These are phyloP conservation scores for Recurvomyces mirabilis DNA, from an alignment of 495 filamentous ascomycete genomes.

Conservation along the genomic window DNA sequence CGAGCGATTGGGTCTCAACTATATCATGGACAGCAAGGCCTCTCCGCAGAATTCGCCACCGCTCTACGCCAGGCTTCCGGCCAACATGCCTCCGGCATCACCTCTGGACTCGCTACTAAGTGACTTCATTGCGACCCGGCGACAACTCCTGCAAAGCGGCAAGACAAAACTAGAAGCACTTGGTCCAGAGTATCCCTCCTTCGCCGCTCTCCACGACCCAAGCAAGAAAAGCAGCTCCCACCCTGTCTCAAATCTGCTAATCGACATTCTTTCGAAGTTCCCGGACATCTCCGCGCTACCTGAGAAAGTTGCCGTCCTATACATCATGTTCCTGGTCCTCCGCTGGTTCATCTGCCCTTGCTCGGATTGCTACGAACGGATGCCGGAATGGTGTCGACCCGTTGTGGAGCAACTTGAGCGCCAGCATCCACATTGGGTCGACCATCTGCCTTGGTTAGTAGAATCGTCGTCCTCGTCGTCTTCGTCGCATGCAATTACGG, in stretches of 20 bases:
- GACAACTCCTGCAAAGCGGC: conserved; percentile 51
- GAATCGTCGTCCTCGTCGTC: not conserved
- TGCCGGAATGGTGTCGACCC: conserved; percentile 58
- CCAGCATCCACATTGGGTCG: conserved; percentile 65
- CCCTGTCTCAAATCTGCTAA: conserved; percentile 69
- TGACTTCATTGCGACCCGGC: conserved; percentile 62
- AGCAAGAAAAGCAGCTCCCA: conserved; percentile 49
- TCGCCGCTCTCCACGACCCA: conserved; percentile 8
- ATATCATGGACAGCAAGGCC: conserved; percentile 42
- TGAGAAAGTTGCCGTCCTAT: conserved; percentile 68
- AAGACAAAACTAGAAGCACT: conserved; percentile 47
- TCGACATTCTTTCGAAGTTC: conserved; percentile 66
- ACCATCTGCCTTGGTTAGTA: conserved; percentile 55
- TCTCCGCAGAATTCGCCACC: conserved; percentile 28
- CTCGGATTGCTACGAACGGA: conserved; percentile 56
- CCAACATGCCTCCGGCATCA: conserved; percentile 44
- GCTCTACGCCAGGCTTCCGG: not conserved
- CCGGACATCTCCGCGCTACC: conserved; percentile 57
- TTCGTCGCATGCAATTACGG: too few relatives aligned
- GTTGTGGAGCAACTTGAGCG: conserved; percentile 47
- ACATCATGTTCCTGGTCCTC: conserved; percentile 73
- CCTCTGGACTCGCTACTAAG: conserved; percentile 62
- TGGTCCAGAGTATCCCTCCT: conserved; percentile 61
- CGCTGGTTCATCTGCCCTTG: conserved; percentile 71
- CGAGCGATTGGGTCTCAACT: conserved; percentile 51